Evolutionary conservation across 176 grass and related monocot species (phyloP).

Genomic region (Avena sativa): DNA sequence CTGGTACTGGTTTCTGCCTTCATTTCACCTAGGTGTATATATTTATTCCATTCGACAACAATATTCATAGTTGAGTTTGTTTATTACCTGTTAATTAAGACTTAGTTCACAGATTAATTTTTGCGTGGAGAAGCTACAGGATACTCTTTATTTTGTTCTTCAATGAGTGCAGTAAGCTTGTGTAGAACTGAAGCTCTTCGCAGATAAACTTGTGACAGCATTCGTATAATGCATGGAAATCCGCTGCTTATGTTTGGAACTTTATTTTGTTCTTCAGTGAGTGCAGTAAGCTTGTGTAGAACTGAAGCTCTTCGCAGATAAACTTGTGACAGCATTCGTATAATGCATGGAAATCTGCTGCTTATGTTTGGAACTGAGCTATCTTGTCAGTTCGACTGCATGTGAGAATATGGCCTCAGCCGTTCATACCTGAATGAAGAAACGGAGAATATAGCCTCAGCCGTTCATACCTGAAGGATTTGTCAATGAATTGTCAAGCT

Average conservation of each 20-base stretch:
- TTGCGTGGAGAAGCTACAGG: neutral
- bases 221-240: neutral
- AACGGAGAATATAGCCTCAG: neutral
- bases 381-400: neutral
- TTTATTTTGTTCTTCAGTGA: neutral
- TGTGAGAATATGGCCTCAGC: neutral
- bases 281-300: neutral
- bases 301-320: neutral
- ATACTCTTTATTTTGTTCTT: neutral
- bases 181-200: neutral
- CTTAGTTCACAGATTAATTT: neutral
- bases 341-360: no score
- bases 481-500: neutral
- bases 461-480: neutral
- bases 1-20: neutral
- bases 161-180: neutral
- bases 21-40: constrained; percentile 48
- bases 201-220: neutral
- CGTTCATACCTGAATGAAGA: neutral
- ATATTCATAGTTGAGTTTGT: constrained; percentile 50
- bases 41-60: constrained; percentile 33
- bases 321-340: neutral
- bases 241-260: neutral
- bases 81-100: neutral
- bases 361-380: neutral